Percentiles rank a stretch among this genome's conserved stretches.
These are phyloP conservation scores for Boletus hoseneyae DNA, from an alignment of 1,284 basidiomycete species.

Conservation along the genomic window DNA sequence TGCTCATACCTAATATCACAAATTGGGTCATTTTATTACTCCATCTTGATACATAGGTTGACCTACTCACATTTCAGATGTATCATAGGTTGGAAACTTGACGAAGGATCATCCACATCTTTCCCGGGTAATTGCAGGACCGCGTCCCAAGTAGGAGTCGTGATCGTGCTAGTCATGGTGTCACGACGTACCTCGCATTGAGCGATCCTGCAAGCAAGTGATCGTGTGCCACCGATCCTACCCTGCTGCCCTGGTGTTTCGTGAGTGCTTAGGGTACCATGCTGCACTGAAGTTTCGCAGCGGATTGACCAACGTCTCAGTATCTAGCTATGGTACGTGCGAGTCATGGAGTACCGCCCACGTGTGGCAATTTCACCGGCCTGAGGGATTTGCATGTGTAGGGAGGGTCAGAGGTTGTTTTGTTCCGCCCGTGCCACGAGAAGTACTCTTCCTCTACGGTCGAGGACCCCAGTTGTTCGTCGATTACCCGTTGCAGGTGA, in stretches of 20 bases:
- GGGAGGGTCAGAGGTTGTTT: neutral
- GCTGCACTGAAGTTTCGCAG: neutral
- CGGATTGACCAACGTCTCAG: neutral
- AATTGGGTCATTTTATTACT: constrained; percentile 2
- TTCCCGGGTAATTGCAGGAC: neutral
- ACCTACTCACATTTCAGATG: constrained; percentile 4
- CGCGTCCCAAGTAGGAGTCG: neutral
- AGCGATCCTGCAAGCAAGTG: neutral
- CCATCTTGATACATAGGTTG: neutral
- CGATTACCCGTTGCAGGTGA: constrained; percentile 10
- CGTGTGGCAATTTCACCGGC: neutral
- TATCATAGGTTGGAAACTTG: neutral
- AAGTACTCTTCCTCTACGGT: constrained; percentile 5
- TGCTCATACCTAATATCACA: neutral
- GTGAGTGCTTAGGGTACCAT: neutral
- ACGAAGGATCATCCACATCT: neutral
- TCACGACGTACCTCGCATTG: neutral
- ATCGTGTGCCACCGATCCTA: neutral
- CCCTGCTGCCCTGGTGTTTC: neutral
- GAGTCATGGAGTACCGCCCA: neutral
- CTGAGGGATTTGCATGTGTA: neutral
- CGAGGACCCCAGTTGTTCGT: constrained; percentile 1
- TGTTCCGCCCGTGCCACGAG: constrained; percentile 1
- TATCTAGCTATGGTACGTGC: neutral
- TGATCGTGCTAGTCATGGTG: neutral